phyloP scores from a whole-genome alignment of 306 rosid species.

The Lathyrus tuberosus region DNA sequence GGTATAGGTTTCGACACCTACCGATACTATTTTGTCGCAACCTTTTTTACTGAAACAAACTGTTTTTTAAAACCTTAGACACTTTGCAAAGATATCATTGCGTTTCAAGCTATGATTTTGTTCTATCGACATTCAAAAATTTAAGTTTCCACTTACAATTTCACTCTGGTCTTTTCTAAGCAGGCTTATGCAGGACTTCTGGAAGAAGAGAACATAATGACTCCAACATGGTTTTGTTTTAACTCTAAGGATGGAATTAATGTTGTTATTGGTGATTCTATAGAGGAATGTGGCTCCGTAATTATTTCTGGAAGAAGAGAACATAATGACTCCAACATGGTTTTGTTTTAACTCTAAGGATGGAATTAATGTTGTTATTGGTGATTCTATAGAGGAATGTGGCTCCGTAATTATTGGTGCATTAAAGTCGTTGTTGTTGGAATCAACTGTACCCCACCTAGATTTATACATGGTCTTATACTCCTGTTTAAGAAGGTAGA shows the following conservation, averaged over 20 bases:
- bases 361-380: slow-evolving; percentile 59
- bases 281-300: too few species aligned
- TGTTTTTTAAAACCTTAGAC: too few species aligned
- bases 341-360: slow-evolving; percentile 64
- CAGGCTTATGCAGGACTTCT: slow-evolving; percentile 56
- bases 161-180: slow-evolving; percentile 31
- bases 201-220: slow-evolving; percentile 48
- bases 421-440: slow-evolving; percentile 58
- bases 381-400: slow-evolving; percentile 56
- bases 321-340: slow-evolving; percentile 58
- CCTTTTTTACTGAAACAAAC: too few species aligned
- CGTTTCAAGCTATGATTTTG: too few species aligned
- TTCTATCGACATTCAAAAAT: too few species aligned
- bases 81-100: too few species aligned
- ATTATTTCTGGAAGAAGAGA: slow-evolving; percentile 60
- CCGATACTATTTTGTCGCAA: too few species aligned
- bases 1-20: too few species aligned
- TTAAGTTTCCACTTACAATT: neutral
- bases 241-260: too few species aligned
- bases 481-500: slow-evolving; percentile 57
- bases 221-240: too few species aligned
- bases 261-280: too few species aligned
- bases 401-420: slow-evolving; percentile 53
- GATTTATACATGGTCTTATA: slow-evolving; percentile 57
- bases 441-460: slow-evolving; percentile 67